Base-by-base conservation (phyloP, 139 green algal genomes). In the Eudorina sp. region DNA sequence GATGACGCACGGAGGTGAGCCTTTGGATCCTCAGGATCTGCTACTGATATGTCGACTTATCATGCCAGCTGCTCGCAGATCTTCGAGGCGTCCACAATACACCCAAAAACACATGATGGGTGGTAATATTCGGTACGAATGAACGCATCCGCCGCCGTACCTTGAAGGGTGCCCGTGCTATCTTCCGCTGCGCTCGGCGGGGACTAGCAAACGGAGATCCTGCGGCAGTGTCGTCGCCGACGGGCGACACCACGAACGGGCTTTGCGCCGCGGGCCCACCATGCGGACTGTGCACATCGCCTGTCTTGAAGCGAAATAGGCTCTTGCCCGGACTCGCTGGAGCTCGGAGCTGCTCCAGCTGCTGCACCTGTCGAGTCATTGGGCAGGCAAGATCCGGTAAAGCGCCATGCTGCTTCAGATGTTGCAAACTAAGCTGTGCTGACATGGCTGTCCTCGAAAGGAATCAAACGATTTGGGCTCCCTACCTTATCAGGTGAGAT, bases 121-220 rank as follows among this genome's bases (percentile, higher is more conserved):
- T n/a, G n/a, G n/a, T n/a, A n/a, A n/a, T n/a, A n/a, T n/a, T n/a
- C n/a, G n/a, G n/a, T n/a, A n/a, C n/a, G n/a, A n/a, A n/a, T n/a
- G n/a, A n/a, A n/a, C n/a, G n/a, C n/a, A n/a, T n/a, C n/a, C n/a
- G n/a, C n/a, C 14, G 34, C 0, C 77, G 11, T 46, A 96, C 96
- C 95, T 99, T 99, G 91, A 98, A 99, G 6, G 98, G 98, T 1
- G 96, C 94, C 23, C 97, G 91, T 1, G 97, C 91, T 41, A 99
- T 99, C 78, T 97, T 97, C 18, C 98, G 93, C 14, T 94, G 94
- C 2, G 95, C 90, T 34, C 92, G 36, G 62, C 89, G 85, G 4
- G 91, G 91, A 40, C 84, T 94, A 21, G 84, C 86, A 16, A 91
- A 86, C 18, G 89, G 85, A 13, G 89, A 91, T 13, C 46, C 64